Evolutionary conservation across 208 protist genomes (phyloP), one percentile per base, ranked within the genome.

Genomic region (Tritrichomonas musculus): DNA sequence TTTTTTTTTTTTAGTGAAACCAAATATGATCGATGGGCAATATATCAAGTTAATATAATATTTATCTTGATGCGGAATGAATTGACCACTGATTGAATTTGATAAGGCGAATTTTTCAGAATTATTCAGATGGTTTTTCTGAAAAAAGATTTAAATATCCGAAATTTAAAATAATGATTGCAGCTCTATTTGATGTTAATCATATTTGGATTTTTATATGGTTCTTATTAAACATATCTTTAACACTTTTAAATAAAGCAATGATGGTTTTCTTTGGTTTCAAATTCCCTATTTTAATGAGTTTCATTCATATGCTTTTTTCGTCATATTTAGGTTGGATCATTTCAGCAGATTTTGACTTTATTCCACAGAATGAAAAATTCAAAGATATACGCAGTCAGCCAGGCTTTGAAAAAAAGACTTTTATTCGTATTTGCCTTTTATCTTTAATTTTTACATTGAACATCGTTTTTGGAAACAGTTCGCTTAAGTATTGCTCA

Each of bases 401-500:
- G 17, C 44, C 77, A 2, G 22, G 57, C 8, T 88, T 39, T 17
- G 77, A 88, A 39, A 88, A 30, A 88, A 88, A 44, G 41, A 22
- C 44, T 17, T 44, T 88, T 25, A 53, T 33, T 3, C 44, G 77
- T 57, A 88, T 88, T 53, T 44, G 33, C 8, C 9, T 60, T 0
- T 39, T 88, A 39, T 88, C 77, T 33, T 36, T 88, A 22, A 47
- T 88, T 27, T 88, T 88, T 57, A 88, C 77, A 57, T 13, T 88
- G 47, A 88, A 88, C 47, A 88, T 88, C 9, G n/a, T 88, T 27
- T 53, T 49, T 4, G 77, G 77, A 88, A 88, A 88, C 17, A 88
- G 25, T n/a, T 88, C 77, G 13, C 77, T 88, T 20, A 88, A 39
- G 17, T 57, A 88, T 36, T 88, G 77, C 77, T 88, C 77, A 39